Evolutionary conservation across 495 filamentous ascomycete genomes (phyloP).

Genomic region (Venustampulla echinocandica): DNA sequence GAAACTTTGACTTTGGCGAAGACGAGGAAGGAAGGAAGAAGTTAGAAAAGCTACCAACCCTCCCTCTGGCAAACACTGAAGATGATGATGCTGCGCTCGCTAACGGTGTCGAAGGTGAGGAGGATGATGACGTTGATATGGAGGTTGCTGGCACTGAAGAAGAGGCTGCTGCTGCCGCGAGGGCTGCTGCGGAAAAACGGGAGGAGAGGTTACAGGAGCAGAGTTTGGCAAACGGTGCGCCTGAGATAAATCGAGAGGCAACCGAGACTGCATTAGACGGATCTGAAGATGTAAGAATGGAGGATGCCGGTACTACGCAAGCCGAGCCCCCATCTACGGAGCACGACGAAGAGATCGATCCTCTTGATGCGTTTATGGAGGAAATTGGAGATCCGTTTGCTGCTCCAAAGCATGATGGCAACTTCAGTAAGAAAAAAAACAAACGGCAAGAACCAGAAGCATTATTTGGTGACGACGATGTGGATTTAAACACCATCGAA

Average conservation of each 20-base stretch:
- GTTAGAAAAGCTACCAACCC: constrained; percentile 75
- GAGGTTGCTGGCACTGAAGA: constrained; percentile 75
- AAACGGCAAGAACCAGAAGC: constrained; percentile 59
- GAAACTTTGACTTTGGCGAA: constrained; percentile 75
- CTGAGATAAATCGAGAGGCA: constrained; percentile 28
- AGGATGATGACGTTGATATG: constrained; percentile 70
- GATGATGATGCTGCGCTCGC: constrained; percentile 49
- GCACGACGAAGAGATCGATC: constrained; percentile 74
- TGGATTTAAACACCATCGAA: constrained; percentile 63
- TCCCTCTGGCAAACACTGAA: constrained; percentile 52
- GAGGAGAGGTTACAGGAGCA: constrained; percentile 59
- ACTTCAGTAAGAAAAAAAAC: constrained; percentile 20
- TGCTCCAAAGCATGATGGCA: constrained; percentile 20
- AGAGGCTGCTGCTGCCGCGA: constrained; percentile 73
- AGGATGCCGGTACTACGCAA: constrained; percentile 19
- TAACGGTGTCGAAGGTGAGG: constrained; percentile 52
- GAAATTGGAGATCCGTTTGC: constrained; percentile 52
- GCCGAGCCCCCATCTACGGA: constrained; percentile 19
- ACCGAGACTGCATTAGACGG: neutral
- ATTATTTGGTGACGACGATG: constrained; percentile 83
- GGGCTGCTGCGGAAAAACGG: constrained; percentile 67
- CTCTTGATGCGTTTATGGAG: constrained; percentile 94
- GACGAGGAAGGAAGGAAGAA: constrained; percentile 80
- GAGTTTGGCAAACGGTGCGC: constrained; percentile 23
- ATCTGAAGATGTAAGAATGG: constrained; percentile 41